phyloP scores from a whole-genome alignment of 2,329 filamentous ascomycete species.

The Beauveria brongniartii region DNA sequence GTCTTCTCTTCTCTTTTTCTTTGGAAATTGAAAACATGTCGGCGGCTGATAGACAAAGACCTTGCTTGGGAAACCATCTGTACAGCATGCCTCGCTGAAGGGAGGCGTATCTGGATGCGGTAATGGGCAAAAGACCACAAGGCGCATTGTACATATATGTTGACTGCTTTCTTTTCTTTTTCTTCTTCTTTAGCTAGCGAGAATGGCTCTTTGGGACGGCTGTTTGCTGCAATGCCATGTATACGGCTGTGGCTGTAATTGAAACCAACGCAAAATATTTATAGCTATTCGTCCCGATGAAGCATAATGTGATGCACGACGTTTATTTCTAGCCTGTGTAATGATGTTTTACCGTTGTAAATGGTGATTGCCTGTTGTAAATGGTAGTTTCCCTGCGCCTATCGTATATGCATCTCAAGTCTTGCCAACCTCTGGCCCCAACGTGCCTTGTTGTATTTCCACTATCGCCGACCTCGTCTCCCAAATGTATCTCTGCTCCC shows the following conservation, averaged over 20 bases:
- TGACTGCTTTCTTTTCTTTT: not conserved
- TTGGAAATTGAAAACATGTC: not conserved
- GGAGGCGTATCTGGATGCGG: not conserved
- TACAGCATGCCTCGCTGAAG: not conserved
- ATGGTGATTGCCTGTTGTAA: too few relatives aligned
- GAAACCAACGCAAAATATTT: conserved; percentile 1
- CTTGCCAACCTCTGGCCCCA: too few relatives aligned
- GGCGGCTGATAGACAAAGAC: conserved; percentile 3
- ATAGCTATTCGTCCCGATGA: not conserved
- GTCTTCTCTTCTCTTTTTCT: conserved; percentile 19
- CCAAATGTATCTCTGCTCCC: conserved; percentile 38
- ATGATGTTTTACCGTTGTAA: not conserved
- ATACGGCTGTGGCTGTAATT: conserved; percentile 9
- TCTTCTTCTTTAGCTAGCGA: not conserved
- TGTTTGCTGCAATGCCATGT: not conserved
- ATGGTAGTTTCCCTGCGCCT: not conserved
- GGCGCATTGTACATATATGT: conserved; percentile 9
- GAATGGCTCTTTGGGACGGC: not conserved
- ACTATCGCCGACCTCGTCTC: not conserved
- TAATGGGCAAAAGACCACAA: not conserved
- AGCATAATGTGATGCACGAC: not conserved
- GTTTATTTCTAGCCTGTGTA: not conserved
- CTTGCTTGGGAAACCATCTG: conserved; percentile 3
- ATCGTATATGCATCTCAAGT: not conserved
- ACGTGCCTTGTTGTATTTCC: not conserved